Evolutionary conservation across 305 asterid genomes (phyloP), one percentile per base, ranked within the genome.

Genomic region (Solanum chacoense): DNA sequence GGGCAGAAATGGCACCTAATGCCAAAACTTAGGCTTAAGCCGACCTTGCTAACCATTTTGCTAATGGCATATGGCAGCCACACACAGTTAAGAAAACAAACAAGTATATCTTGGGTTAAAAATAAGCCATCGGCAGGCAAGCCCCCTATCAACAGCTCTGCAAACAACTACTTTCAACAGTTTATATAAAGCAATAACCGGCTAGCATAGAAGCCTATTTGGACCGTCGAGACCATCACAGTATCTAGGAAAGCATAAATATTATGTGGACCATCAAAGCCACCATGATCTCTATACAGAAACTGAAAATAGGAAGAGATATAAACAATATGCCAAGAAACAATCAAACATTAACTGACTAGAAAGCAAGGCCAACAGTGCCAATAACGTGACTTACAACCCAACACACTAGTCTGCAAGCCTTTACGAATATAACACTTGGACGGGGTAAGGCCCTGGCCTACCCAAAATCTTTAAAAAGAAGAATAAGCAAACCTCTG

Each of bases 31-130:
- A 18, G 10, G n/a, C n/a, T 10, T 50, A 20, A 50, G 65, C 65
- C 65, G 4, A 18, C 65, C n/a, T 10, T 50, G 24, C 9, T 18
- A 18, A 50, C 9, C n/a, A 50, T 50, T n/a, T 50, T 50, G 10
- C n/a, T 50, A 1, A 50, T 0, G 0, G 65, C 8, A 0, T 20
- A 50, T 50, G 65, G 0, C 10, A 16, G 65, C 9, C 0, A 50
- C n/a, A 50, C 65, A 50, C 9, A 18, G 4, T 50, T 50, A 50
- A 50, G 65, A 50, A 50, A 16, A 42, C 7, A 42, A 50, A 50
- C n/a, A 50, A 50, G 65, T 16, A 50, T 50, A 6, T 50, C 10
- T 50, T 10, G 10, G 0, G 0, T 50, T 50, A 18, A 50, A 50
- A 50, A 50, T 6, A 50, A 50, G n/a, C 0, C 65, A 50, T 16